Evolutionary conservation across 1,139 yeast species (phyloP).

Genomic region (Geotrichum citri-aurantii): DNA sequence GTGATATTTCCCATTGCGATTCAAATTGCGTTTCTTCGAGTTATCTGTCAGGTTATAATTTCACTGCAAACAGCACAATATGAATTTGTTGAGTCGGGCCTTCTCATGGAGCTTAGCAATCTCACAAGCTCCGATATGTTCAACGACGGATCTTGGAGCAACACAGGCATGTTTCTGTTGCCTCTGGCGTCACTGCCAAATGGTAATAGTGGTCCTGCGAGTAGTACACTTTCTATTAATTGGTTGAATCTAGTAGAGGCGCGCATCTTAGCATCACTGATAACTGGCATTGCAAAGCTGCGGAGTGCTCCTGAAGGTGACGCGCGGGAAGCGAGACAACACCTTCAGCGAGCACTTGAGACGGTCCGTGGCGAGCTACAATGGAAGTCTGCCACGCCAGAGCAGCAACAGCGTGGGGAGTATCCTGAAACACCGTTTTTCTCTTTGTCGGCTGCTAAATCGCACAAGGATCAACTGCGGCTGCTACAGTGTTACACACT

Average conservation of each 20-base stretch:
- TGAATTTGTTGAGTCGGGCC: slow-evolving; percentile 6
- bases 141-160: slow-evolving; percentile 9
- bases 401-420: background rate
- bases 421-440: slow-evolving; percentile 13
- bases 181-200: slow-evolving; percentile 1
- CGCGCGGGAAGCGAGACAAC: slow-evolving; percentile 5
- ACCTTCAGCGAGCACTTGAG: slow-evolving; percentile 7
- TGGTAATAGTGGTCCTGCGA: slow-evolving; percentile 8
- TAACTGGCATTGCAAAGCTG: slow-evolving; percentile 12
- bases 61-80: slow-evolving; percentile 4
- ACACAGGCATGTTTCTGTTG: slow-evolving; percentile 8
- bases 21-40: slow-evolving; percentile 13
- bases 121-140: slow-evolving; percentile 2
- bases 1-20: slow-evolving; percentile 5
- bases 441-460: slow-evolving; percentile 9
- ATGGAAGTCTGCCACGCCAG: slow-evolving; percentile 7
- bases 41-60: slow-evolving; percentile 9
- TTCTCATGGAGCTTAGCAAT: slow-evolving; percentile 2
- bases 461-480: slow-evolving; percentile 8
- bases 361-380: slow-evolving; percentile 12
- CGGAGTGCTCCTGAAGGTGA: slow-evolving; percentile 3
- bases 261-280: slow-evolving; percentile 7
- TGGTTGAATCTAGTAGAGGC: slow-evolving; percentile 16
- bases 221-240: slow-evolving; percentile 4
- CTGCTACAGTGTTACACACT: slow-evolving; percentile 16